Evolutionary conservation across 2,329 filamentous ascomycete species (phyloP), one percentile per base, ranked within the genome.

Genomic region (Venturia carpophila): DNA sequence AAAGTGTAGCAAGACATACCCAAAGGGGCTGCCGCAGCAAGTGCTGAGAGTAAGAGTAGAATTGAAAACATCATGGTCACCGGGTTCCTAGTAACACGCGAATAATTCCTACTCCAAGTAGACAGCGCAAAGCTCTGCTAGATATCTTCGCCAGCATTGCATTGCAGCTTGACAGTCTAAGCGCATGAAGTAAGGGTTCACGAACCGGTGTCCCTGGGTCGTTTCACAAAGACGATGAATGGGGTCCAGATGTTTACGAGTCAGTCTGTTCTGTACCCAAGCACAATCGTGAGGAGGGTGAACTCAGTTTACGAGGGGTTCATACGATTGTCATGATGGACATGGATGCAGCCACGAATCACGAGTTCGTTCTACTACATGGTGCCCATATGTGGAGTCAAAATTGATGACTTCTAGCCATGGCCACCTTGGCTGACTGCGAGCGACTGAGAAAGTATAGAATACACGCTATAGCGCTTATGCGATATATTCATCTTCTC

Each of bases 291-390:
- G 45, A 47, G 45, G 17, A n/a, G 45, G 19, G 4, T 4, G 37
- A 13, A 9, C 6, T 30, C 19, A 69, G 9, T 60, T 73, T 19
- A 69, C 69, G 45, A 47, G 17, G 21, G 21, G 17, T 10, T 47
- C 45, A 47, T 3, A 47, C 15, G 13, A 47, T 41, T 3, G 4
- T 41, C 39, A 41, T 11, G 2, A 15, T 4, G 9, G 39, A 41
- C 39, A 15, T 41, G 39, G 39, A 41, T 41, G 39, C 39, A 41
- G 37, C 11, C 37, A 11, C 37, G 37, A n/a, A 34, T 34, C 30
- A 34, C 30, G 30, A 34, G 6, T 34, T 34, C 30, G 30, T 34
- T 34, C 30, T 34, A 34, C 30, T 6, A 34, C 6, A 34, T 34
- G 3, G 30, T 3, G 3, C 6, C 30, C 30, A 6, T 3, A 3